Evolutionary conservation across 148 eudicot species (phyloP), one percentile per base, ranked within the genome.

Genomic region (Nyssa sinensis): DNA sequence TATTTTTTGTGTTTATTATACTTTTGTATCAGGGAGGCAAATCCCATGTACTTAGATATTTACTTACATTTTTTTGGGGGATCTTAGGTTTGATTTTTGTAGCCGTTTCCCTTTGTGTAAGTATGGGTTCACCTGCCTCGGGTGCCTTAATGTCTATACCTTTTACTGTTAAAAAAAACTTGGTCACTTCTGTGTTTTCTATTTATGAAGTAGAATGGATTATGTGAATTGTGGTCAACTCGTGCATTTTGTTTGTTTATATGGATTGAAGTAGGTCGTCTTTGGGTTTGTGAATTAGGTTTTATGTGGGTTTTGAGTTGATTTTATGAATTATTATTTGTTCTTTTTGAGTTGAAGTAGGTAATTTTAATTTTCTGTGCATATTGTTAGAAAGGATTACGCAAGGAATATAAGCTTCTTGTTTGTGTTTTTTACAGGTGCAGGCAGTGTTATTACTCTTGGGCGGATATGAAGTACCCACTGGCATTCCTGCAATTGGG

Each of bases 391-490:
- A 8, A 4, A 62, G 34, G 41, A 31, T 4, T 29, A 47, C 51
- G 51, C 21, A 23, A 47, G 60, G 28, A 62, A 62, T n/a, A 23
- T 30, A 31, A 23, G 53, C 3, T 71, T 55, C 24, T 12, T 12
- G 62, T 16, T 70, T n/a, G 0, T 73, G 64, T 44, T 28, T 67
- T 58, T 19, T 24, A 28, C 81, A 93, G 98, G 98, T 93, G 80
- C 94, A 93, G 86, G 94, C 98, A 70, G 94, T 91, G 27, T 79
- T 93, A 67, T 84, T 93, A 72, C 83, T 91, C n/a, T 82, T 91
- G 91, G 92, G 83, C n/a, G 88, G 90, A 68, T 82, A 76, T 81
- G 91, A 88, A 73, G 79, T 87, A 66, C 88, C 98, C 65, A 83
- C 88, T 25, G 91, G 79, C 21, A 73, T 88, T 64, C 92, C 89